Evolutionary conservation across 345 rosid genomes (phyloP), one percentile per base, ranked within the genome.

Genomic region (Kandelia obovata): DNA sequence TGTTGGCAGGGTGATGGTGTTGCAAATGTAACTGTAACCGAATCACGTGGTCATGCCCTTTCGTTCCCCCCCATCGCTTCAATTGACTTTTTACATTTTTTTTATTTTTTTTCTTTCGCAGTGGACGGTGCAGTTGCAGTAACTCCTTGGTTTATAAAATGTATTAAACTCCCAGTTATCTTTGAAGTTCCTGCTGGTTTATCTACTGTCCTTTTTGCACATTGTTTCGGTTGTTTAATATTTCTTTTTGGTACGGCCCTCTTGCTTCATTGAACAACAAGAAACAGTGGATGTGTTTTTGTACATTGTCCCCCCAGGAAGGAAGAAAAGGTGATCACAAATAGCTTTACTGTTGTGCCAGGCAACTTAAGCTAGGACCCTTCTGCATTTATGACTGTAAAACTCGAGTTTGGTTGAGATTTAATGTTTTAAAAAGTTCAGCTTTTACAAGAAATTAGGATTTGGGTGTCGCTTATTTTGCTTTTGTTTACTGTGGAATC

Each of bases 1-100:
- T 7, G 15, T 61, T 32, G 59, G 55, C 26, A 64, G 23, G 43
- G 64, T 43, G 55, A 69, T 61, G 58, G 35, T 58, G 13, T 53
- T 60, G 49, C n/a, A 69, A 71, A 69, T 67, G 77, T 52, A 75
- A 83, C 78, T 71, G 79, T 64, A 70, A 52, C 64, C 47, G 30
- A 47, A 63, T 79, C 87, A 86, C 83, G 84, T 81, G 83, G 82
- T 65, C 37, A 37, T 80, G 82, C 78, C 68, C 66, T 71, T 66
- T 64, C 52, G 31, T 72, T 69, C 17, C 47, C 47, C 47, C 5
- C 19, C 46, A 2, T 39, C 15, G 2, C 11, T 37, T 37, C 0
- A 37, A 39, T 11, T 1, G 57, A 56, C 71, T 79, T 67, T 77
- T 62, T 61, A 32, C 4, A 31, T 52, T 56, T 52, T 56, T 71